Conservation (phyloP, 495 filamentous ascomycete species). For the Daldinia vernicosa region DNA sequence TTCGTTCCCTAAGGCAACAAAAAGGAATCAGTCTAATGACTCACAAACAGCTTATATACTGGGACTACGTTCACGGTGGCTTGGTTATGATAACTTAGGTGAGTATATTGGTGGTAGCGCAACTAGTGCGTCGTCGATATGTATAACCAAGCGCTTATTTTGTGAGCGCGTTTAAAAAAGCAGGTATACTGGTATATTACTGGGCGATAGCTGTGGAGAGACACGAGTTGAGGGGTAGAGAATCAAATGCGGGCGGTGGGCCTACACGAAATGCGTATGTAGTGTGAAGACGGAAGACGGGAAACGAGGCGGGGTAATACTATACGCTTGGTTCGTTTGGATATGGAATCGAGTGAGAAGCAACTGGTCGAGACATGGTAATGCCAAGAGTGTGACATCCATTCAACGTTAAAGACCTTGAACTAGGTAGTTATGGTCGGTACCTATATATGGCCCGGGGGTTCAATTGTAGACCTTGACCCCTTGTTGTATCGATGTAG, state of each 20-base stretch:
- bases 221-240: conserved; percentile 13
- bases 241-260: conserved; percentile 23
- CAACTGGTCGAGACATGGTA: conserved; percentile 33
- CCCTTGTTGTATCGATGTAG: background rate
- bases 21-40: conserved; percentile 5
- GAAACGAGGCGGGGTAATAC: conserved; percentile 36
- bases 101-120: background rate
- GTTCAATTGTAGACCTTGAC: conserved; percentile 1
- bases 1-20: conserved; percentile 1
- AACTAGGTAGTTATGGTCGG: too few species aligned
- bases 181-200: background rate
- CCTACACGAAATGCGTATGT: conserved; percentile 1
- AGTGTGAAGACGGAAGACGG: conserved; percentile 14
- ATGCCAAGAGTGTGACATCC: conserved; percentile 37
- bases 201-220: conserved; percentile 9
- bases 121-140: background rate
- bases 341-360: conserved; percentile 18
- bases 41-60: conserved; percentile 5
- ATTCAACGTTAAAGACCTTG: background rate
- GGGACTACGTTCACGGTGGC: background rate
- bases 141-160: conserved; percentile 24
- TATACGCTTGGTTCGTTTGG: conserved; percentile 17
- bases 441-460: too few species aligned
- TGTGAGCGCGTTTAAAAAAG: conserved; percentile 22
- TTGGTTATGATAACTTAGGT: background rate